These are phyloP conservation scores for Candida tropicalis DNA, from an alignment of 1,139 yeast genomes.

Conservation along the genomic window DNA sequence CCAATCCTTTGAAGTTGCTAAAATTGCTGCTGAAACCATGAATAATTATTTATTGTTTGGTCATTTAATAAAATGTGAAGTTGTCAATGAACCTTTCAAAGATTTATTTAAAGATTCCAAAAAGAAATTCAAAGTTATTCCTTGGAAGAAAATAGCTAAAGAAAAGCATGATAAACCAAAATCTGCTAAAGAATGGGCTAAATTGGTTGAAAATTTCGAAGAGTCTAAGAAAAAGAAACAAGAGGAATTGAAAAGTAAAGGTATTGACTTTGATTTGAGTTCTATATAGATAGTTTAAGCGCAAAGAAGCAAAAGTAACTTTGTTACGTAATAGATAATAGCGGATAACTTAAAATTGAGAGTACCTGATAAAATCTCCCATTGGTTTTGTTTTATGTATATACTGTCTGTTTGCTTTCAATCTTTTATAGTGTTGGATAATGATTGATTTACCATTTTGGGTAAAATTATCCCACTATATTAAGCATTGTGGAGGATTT, in stretches of 20 bases:
- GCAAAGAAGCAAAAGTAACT: constrained; percentile 3
- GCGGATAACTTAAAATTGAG: background rate
- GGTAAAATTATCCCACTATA: too few relatives aligned
- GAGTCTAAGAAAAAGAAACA: constrained; percentile 45
- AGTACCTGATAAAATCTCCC: too few relatives aligned
- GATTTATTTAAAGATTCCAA: constrained; percentile 58
- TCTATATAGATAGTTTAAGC: constrained; percentile 11
- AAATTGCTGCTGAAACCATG: constrained; percentile 92
- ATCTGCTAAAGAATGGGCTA: constrained; percentile 60
- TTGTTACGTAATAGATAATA: too few relatives aligned
- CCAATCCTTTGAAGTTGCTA: constrained; percentile 71
- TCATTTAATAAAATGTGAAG: constrained; percentile 72
- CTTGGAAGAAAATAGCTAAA: constrained; percentile 60
- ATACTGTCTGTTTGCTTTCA: too few relatives aligned
- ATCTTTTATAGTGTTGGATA: too few relatives aligned
- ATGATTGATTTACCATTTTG: too few relatives aligned
- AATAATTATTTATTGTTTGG: constrained; percentile 89
- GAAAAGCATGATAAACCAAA: constrained; percentile 60
- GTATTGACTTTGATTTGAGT: constrained; percentile 49
- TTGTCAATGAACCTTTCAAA: constrained; percentile 51
- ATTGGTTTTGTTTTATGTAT: too few relatives aligned
- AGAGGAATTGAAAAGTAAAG: constrained; percentile 51
- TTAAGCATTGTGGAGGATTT: too few relatives aligned
- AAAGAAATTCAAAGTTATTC: constrained; percentile 58
- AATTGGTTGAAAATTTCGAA: constrained; percentile 47